Evolutionary conservation across 169 alveolate species (phyloP), one percentile per base, ranked within the genome.

Genomic region (Cryptosporidium andersoni): DNA sequence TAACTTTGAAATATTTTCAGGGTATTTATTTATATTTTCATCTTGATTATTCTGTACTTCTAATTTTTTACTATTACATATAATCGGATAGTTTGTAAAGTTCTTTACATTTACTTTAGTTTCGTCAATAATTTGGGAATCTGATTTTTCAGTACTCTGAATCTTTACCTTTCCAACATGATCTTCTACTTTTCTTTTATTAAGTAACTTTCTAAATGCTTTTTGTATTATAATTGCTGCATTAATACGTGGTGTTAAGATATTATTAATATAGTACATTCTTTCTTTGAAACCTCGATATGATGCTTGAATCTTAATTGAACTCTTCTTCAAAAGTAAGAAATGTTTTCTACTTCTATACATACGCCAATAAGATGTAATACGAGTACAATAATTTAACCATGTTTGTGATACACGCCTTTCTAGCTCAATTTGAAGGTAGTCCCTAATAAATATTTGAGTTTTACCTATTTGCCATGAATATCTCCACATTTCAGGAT

Each of bases 391-490:
- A 51, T 65, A 81, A n/a, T 81, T 81, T 36, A 45, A 34, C 25
- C 81, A 65, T 7, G 65, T 53, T 51, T 81, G 66, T 6, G 81
- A 65, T 39, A 65, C 64, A 11, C 53, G 47, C 43, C 66, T 80
- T 34, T 81, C 88, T 25, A 81, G 64, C 12, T 65, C 68, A 45
- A 40, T 47, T 55, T 66, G 67, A 1, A 81, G 49, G 11, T 64
- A 40, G 14, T 88, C 91, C 34, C 81, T 88, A 66, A 88, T 65
- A 81, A 88, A 88, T n/a, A 88, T 81, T 42, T 65, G 88, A 1
- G 91, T 81, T n/a, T 67, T 66, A 5, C 91, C 91, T 5, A 88
- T 64, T 52, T 88, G 85, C 85, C 85, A 74, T 11, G 85, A 80
- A 74, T 55, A 52, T 9, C 56, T 48, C 82, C 80, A 60, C 25